phyloP scores from a whole-genome alignment of 257 asterid species.

The Thymus quinquecostatus region DNA sequence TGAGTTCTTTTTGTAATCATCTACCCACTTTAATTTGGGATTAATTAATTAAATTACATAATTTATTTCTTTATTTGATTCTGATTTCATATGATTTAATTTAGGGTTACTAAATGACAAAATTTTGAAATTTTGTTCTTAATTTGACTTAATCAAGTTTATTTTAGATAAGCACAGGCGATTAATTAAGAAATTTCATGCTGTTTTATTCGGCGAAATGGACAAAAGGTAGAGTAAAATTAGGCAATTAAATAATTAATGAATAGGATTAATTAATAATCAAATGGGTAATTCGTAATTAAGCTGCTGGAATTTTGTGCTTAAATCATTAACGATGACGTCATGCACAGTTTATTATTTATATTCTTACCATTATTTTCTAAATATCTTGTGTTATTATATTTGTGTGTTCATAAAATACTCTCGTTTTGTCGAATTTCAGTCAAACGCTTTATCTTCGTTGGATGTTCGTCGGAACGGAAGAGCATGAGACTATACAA shows the following conservation, averaged over 20 bases:
- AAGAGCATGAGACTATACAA: neutral
- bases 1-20: constrained; percentile 19
- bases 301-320: neutral
- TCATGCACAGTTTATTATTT: neutral
- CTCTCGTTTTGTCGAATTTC: no score
- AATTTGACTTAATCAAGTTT: neutral
- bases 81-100: neutral
- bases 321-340: neutral
- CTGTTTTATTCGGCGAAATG: neutral
- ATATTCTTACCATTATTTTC: no score
- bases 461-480: no score
- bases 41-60: neutral
- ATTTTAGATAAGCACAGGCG: no score
- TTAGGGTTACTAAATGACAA: neutral
- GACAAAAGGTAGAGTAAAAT: neutral
- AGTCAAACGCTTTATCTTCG: no score
- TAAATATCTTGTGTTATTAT: no score
- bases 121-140: constrained; percentile 7
- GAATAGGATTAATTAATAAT: neutral
- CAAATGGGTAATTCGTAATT: neutral
- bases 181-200: neutral
- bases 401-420: no score
- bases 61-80: neutral
- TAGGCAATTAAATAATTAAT: neutral
- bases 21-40: neutral